Evolutionary conservation across 805 yeast genomes (phyloP), one percentile per base, ranked within the genome.

Genomic region (Dipodascopsis tothii): DNA sequence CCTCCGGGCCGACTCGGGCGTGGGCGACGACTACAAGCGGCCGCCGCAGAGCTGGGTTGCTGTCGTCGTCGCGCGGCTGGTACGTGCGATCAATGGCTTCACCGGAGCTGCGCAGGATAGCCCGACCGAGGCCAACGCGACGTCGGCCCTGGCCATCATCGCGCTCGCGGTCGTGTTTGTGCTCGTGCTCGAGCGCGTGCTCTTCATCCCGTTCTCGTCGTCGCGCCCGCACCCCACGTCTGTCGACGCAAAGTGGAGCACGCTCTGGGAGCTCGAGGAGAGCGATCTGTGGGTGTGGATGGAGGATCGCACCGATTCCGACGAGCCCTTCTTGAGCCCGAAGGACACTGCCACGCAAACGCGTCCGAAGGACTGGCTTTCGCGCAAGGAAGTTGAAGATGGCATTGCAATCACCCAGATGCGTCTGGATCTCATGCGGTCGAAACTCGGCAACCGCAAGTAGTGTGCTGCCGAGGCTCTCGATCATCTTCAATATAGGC

Each of bases 271-370:
- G 39, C 36, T 51, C 43, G 74, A 77, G 46, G 87, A 84, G 60
- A 67, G 71, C 16, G 71, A 72, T 20, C 57, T 84, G 35, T 84
- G 92, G 92, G 71, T 75, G 37, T 84, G 94, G 94, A 69, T 84
- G 35, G 70, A 70, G 35, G 67, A 65, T 46, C 68, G 75, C 30
- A 63, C 65, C 7, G 55, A 56, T 30, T 39, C 41, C 35, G 39
- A 37, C 21, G 64, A 65, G 23, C 42, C 50, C 21, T 63, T 64
- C 49, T 57, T 18, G 40, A 19, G 17, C 21, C 6, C 7, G 21
- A 5, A 21, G 44, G n/a, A 22, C 39, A 39, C 7, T 11, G 21
- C 21, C 37, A 21, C 17, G 21, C 11, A 21, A 22, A 25, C 30
- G 9, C 30, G 30, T 25, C 11, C 14, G 35, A 28, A 23, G 11